Evolutionary conservation across 2,329 filamentous ascomycete species (phyloP).

Genomic region (Phoma herbarum): DNA sequence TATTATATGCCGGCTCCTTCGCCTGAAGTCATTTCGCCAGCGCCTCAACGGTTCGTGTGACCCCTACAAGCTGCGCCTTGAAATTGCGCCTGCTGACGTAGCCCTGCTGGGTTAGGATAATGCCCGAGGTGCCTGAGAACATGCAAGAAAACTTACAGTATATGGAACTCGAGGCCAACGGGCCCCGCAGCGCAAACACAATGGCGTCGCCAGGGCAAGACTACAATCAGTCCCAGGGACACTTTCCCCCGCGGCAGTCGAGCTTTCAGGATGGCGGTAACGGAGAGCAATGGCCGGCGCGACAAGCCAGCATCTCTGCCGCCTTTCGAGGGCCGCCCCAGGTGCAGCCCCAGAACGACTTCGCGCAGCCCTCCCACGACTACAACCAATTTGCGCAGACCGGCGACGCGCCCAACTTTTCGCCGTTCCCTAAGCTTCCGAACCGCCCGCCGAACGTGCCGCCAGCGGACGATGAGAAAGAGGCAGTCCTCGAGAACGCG

Average conservation of each 20-base stretch:
- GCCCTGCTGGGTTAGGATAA: constrained; percentile 68
- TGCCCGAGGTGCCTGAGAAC: constrained; percentile 94
- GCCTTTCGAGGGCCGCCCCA: constrained; percentile 49
- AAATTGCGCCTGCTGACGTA: constrained; percentile 46
- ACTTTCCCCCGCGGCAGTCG: constrained; percentile 44
- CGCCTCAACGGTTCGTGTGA: constrained; percentile 70
- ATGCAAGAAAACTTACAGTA: constrained; percentile 95
- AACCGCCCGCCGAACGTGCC: constrained; percentile 86
- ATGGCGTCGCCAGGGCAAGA: constrained; percentile 44
- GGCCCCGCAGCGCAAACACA: constrained; percentile 41
- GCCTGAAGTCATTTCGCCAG: constrained; percentile 73
- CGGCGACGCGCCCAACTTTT: constrained; percentile 77
- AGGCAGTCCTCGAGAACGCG: constrained; percentile 85
- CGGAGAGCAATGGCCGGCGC: constrained; percentile 42
- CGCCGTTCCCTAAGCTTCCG: constrained; percentile 86
- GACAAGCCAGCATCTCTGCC: constrained; percentile 49
- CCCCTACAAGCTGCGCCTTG: constrained; percentile 29
- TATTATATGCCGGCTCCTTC: constrained; percentile 67
- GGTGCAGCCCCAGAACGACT: constrained; percentile 42
- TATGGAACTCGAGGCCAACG: constrained; percentile 82
- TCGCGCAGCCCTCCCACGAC: constrained; percentile 45
- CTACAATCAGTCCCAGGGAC: constrained; percentile 38
- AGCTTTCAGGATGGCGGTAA: constrained; percentile 43
- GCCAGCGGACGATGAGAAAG: constrained; percentile 92
- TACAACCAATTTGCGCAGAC: constrained; percentile 51